phyloP scores from a whole-genome alignment of 2,329 filamentous ascomycete genomes.

The Diaporthe batatas region DNA sequence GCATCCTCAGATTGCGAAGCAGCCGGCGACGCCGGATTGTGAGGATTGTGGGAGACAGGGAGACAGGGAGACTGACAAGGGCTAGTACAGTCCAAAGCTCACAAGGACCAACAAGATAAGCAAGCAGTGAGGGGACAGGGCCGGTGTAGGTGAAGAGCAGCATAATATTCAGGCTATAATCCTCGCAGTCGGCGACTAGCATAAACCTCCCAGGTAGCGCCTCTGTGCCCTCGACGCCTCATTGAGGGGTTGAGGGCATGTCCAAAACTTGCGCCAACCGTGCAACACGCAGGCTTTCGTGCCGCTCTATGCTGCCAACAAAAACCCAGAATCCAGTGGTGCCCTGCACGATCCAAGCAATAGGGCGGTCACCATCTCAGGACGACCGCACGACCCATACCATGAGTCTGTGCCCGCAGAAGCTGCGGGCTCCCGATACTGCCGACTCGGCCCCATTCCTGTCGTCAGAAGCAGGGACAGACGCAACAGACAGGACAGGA shows the following conservation, averaged over 20 bases:
- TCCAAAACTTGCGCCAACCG: background rate
- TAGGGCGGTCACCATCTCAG: background rate
- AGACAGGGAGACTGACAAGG: background rate
- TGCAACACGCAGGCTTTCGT: background rate
- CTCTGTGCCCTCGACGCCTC: background rate
- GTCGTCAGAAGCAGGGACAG: background rate
- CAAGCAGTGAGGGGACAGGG: too few species aligned
- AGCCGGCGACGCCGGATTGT: background rate
- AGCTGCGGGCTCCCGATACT: background rate
- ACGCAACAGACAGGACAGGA: too few species aligned
- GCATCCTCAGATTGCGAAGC: background rate
- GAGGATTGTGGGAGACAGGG: too few species aligned
- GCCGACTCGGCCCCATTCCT: background rate
- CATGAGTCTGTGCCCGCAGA: too few species aligned
- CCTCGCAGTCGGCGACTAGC: slow-evolving; percentile 2
- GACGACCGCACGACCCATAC: background rate
- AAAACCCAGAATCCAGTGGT: background rate
- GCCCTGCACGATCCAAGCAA: background rate
- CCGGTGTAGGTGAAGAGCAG: background rate
- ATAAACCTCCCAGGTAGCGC: slow-evolving; percentile 11
- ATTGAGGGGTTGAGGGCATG: background rate
- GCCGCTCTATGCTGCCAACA: background rate
- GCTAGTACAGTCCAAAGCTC: background rate
- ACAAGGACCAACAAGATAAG: background rate
- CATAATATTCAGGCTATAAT: slow-evolving; percentile 6